A percentile compares a stretch with the other conserved stretches of the same genome.
phyloP scores from a whole-genome alignment of 768 basidiomycete species.

The Mycena kentingensis region DNA sequence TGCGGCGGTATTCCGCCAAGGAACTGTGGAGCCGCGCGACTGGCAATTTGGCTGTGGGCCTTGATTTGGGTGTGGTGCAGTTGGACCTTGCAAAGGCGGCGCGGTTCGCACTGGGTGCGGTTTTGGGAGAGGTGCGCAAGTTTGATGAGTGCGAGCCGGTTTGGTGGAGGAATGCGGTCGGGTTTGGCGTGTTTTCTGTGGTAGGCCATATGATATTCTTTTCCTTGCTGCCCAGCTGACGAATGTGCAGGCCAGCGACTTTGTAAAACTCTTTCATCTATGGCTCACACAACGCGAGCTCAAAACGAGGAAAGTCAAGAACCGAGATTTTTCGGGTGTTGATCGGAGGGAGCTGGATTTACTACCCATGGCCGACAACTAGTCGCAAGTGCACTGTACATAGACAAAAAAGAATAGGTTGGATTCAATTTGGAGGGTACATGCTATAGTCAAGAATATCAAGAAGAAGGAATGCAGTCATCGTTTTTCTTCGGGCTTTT shows the following conservation, averaged over 20 bases:
- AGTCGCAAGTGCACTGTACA: background rate
- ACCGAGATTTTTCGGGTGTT: conserved; percentile 71
- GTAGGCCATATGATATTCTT: background rate
- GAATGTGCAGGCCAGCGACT: conserved; percentile 59
- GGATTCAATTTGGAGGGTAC: conserved; percentile 10
- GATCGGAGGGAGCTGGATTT: conserved; percentile 68
- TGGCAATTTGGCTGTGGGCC: conserved; percentile 8
- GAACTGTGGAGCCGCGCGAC: conserved; percentile 21
- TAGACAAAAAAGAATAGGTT: conserved; percentile 1
- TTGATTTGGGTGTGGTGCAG: too few relatives aligned
- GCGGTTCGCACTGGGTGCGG: conserved; percentile 45
- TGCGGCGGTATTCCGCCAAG: conserved; percentile 18
- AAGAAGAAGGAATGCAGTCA: conserved; percentile 7
- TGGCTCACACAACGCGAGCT: conserved; percentile 73
- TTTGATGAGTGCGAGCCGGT: conserved; percentile 74
- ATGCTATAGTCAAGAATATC: conserved; percentile 5
- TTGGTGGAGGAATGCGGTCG: conserved; percentile 76
- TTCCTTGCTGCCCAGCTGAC: background rate
- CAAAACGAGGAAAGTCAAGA: conserved; percentile 67
- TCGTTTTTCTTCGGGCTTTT: conserved; percentile 31
- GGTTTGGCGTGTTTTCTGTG: conserved; percentile 27
- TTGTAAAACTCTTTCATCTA: conserved; percentile 64
- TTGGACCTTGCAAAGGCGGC: conserved; percentile 30
- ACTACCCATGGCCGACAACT: conserved; percentile 36
- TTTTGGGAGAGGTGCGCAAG: conserved; percentile 58